Base-by-base conservation (phyloP, 495 filamentous ascomycete species). In the Penicillium atrosanguineum region DNA sequence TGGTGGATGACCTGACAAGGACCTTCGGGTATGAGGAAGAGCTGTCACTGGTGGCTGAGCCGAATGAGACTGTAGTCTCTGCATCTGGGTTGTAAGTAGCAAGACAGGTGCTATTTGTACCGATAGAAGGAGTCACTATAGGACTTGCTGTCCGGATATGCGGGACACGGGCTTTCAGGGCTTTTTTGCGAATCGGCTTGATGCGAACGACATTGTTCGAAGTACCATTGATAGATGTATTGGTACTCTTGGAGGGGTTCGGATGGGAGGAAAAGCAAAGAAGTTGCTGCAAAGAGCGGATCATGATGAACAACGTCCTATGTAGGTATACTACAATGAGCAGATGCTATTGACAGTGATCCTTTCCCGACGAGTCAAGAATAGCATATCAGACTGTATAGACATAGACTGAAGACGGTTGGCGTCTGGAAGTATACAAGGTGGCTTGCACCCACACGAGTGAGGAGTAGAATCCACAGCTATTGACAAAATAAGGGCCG, bases 191-290 rank as follows among this genome's bases (percentile, higher is more conserved):
- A 44, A 43, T 16, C n/a, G 16, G 14, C 31, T 43, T 55, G 42
- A 48, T 21, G 9, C 40, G 48, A 60, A 39, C 53, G 45, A 4
- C 40, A 44, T 46, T 46, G 23, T 39, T 21, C 4, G 29, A 39
- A 18, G 37, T 45, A 20, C 16, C 38, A 16, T 34, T 25, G 11
- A 28, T 12, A 1, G 46, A 8, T 9, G 50, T 15, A 12, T 59
- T 44, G 6, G 34, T 23, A n/a, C 7, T 7, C 20, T 44, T 21
- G 18, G 15, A 18, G 21, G 9, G 25, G 29, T 26, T 36, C 14
- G 52, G 45, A 16, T 39, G 18, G 31, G 36, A 47, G 19, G 45
- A 56, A 51, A 60, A 60, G 52, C 60, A 62, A 60, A 62, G 38
- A 48, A 62, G 43, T 14, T 51, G 51, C 38, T 46, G 48, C 31